Percentiles rank a stretch among this genome's conserved stretches.
Conservation (phyloP, 257 asterid genomes). For the Solanum clarkiae region DNA sequence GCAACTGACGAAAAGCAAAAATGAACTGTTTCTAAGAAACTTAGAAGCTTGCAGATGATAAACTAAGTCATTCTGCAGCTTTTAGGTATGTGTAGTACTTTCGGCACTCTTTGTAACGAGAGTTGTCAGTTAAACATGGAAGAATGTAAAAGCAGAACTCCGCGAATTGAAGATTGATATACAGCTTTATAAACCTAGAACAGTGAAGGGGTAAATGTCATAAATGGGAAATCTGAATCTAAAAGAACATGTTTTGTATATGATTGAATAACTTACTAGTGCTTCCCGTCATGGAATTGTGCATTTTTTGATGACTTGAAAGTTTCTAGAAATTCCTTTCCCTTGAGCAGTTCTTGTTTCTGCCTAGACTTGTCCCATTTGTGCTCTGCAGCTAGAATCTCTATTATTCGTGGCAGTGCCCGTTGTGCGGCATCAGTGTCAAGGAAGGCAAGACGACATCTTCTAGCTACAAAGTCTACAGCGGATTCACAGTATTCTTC, state of each 20-base stretch:
- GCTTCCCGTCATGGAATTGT: slow-evolving; percentile 91
- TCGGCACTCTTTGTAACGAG: background rate
- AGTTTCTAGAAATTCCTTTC: slow-evolving; percentile 68
- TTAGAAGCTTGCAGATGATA: background rate
- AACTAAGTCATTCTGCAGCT: background rate
- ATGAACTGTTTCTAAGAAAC: background rate
- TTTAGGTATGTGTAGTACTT: background rate
- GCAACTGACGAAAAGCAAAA: background rate
- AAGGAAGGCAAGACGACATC: slow-evolving; percentile 93
- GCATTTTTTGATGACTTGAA: slow-evolving; percentile 92
- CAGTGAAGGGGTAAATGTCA: background rate
- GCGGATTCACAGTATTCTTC: slow-evolving; percentile 91
- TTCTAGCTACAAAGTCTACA: slow-evolving; percentile 87
- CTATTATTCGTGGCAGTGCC: slow-evolving; percentile 72
- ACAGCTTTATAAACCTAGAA: background rate
- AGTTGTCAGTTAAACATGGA: background rate
- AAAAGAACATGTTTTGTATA: background rate
- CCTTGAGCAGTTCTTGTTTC: slow-evolving; percentile 45
- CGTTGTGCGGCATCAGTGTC: slow-evolving; percentile 89
- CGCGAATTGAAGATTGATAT: background rate
- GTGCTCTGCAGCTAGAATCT: slow-evolving; percentile 76
- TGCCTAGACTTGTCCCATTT: slow-evolving; percentile 82
- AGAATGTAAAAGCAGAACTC: background rate
- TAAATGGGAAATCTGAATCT: background rate
- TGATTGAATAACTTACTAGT: slow-evolving; percentile 9